Conservation (phyloP, 495 filamentous ascomycete species). For the Xylaria bambusicola region DNA sequence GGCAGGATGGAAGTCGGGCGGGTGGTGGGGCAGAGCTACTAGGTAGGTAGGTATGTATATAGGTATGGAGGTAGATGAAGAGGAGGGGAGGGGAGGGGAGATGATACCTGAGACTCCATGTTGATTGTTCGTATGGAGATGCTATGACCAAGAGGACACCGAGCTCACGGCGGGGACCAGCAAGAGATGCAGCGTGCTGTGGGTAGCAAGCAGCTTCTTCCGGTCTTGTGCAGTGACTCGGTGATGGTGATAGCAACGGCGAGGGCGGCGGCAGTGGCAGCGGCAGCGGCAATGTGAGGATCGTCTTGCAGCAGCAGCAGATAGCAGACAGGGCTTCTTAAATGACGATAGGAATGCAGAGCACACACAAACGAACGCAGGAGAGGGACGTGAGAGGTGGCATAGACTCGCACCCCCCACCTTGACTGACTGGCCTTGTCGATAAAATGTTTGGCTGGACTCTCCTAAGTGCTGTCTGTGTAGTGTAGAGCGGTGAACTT, state of each 20-base stretch:
- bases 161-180: slow-evolving; percentile 19
- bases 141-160: slow-evolving; percentile 17
- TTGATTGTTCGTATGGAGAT: slow-evolving; percentile 23
- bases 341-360: slow-evolving; percentile 26
- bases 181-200: background rate
- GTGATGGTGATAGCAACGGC: background rate
- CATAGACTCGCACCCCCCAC: slow-evolving; percentile 20
- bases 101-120: slow-evolving; percentile 39
- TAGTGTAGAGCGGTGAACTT: slow-evolving; percentile 15
- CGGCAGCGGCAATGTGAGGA: background rate
- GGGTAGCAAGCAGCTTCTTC: slow-evolving; percentile 1
- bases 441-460: slow-evolving; percentile 15
- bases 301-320: background rate
- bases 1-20: background rate
- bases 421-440: slow-evolving; percentile 7
- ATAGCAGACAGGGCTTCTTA: background rate
- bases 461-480: background rate
- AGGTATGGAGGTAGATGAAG: background rate
- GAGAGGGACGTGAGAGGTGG: slow-evolving; percentile 1
- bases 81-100: background rate
- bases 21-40: background rate
- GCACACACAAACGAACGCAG: slow-evolving; percentile 14
- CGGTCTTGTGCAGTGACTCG: slow-evolving; percentile 1
- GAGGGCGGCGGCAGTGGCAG: background rate
- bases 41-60: background rate